A percentile compares a stretch with the other conserved stretches of the same genome.
Evolutionary conservation across 164 flowering plant genomes (phyloP).

Genomic region (Hamamelis virginiana): DNA sequence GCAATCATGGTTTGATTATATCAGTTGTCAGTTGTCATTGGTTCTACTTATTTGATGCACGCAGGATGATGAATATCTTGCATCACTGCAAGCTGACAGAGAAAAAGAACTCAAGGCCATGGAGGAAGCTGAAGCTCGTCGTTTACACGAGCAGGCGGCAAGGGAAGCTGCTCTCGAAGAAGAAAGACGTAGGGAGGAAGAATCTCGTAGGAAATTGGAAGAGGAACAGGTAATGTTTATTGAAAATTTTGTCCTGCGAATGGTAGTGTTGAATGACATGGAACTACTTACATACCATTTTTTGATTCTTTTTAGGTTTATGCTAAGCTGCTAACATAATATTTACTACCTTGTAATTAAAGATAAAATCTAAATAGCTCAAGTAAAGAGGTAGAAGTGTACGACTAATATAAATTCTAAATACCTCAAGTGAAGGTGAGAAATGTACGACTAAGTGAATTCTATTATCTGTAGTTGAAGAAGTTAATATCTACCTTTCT

Average conservation of each 20-base stretch:
- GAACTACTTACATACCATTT: neutral
- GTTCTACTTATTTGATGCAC: conserved; percentile 10
- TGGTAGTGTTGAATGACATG: neutral
- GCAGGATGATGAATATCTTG: conserved; percentile 95
- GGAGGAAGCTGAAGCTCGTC: conserved; percentile 70
- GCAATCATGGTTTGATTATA: neutral
- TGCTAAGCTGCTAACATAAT: neutral
- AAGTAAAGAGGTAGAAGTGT: too few relatives aligned
- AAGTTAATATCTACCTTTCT: too few relatives aligned
- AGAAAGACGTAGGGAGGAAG: conserved; percentile 65
- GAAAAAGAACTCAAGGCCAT: conserved; percentile 79
- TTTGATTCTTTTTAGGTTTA: neutral
- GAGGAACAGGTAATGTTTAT: conserved; percentile 68
- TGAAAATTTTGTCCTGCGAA: neutral
- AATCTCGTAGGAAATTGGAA: conserved; percentile 55
- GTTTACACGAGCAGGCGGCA: conserved; percentile 50
- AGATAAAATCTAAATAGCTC: too few relatives aligned
- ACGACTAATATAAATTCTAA: too few relatives aligned
- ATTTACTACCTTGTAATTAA: neutral
- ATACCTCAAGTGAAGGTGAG: too few relatives aligned
- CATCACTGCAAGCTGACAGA: conserved; percentile 88
- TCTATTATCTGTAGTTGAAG: too few relatives aligned
- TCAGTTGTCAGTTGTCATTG: neutral
- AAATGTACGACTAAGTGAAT: too few relatives aligned
- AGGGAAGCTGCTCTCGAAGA: conserved; percentile 70